A percentile compares a stretch with the other conserved stretches of the same genome.
Evolutionary conservation across 129 eudicot genomes (phyloP).

Genomic region (Ambrosia artemisiifolia): DNA sequence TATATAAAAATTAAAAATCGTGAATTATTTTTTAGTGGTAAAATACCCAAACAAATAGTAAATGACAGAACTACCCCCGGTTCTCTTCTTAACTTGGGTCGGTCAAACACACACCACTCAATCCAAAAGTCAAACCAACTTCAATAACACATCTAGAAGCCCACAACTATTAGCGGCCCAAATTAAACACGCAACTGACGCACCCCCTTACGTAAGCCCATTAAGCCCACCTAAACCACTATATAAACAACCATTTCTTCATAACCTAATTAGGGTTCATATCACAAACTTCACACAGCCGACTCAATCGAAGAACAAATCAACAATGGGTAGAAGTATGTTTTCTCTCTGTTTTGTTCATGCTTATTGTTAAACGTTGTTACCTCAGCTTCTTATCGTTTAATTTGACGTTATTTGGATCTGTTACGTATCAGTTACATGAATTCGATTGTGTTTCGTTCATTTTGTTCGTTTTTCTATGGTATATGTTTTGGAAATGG

Average conservation of each 20-base stretch:
- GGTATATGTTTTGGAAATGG: no score
- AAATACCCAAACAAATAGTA: background rate
- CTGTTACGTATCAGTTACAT: background rate
- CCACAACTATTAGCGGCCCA: slow-evolving; percentile 29
- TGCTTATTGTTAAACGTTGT: background rate
- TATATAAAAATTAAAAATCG: no score
- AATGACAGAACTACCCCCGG: background rate
- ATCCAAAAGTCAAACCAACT: slow-evolving; percentile 15
- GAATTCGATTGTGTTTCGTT: background rate
- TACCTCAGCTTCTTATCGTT: background rate
- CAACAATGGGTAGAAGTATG: slow-evolving; percentile 47
- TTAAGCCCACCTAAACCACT: slow-evolving; percentile 18
- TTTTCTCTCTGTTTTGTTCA: background rate
- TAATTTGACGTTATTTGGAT: background rate
- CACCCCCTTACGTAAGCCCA: slow-evolving; percentile 54
- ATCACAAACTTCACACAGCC: slow-evolving; percentile 9
- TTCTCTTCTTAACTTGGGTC: background rate
- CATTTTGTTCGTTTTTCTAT: background rate
- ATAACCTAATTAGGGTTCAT: slow-evolving; percentile 35
- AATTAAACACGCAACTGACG: slow-evolving; percentile 38
- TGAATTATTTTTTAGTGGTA: no score
- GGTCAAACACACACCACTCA: background rate
- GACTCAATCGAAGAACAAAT: background rate
- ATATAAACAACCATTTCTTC: slow-evolving; percentile 25
- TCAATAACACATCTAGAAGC: slow-evolving; percentile 31